Evolutionary conservation across 148 eudicot species (phyloP).

Genomic region (Arbutus unedo): DNA sequence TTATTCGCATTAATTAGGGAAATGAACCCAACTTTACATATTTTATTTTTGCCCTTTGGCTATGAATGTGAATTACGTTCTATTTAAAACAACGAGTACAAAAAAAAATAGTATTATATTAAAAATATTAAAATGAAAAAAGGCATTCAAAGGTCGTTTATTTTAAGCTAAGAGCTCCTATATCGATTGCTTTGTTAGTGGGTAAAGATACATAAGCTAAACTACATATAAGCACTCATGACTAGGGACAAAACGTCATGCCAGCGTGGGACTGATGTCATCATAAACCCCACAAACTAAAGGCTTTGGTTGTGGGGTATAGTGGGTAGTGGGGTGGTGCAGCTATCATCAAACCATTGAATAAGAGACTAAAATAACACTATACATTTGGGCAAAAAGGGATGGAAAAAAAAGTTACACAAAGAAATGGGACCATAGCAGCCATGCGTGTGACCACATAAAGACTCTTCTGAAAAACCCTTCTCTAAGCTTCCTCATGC

Average conservation of each 20-base stretch:
- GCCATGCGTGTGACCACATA: conserved; percentile 48
- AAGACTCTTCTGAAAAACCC: conserved; percentile 7
- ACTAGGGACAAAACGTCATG: conserved; percentile 40
- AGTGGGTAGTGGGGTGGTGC: conserved; percentile 35
- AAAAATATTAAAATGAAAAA: not conserved
- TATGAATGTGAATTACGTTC: not conserved
- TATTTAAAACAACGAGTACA: not conserved
- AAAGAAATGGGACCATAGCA: conserved; percentile 21
- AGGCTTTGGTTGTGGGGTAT: not conserved
- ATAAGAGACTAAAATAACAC: conserved; percentile 13
- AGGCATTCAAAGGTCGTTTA: conserved; percentile 8
- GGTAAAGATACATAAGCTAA: not conserved
- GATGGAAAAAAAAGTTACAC: not conserved
- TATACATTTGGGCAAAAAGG: not conserved
- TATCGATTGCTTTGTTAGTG: not conserved
- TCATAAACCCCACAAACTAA: conserved; percentile 32
- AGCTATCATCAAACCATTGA: conserved; percentile 45
- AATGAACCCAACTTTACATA: conserved; percentile 1
- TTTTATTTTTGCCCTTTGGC: conserved; percentile 4
- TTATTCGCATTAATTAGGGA: not conserved
- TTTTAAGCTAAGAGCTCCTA: not conserved
- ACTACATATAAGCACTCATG: not conserved
- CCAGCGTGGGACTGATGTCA: conserved; percentile 54
- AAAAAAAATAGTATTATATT: not conserved
- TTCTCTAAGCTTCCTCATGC: conserved; percentile 20